Conservation (phyloP, 2,329 filamentous ascomycete genomes). For the Sarocladium oryzae region DNA sequence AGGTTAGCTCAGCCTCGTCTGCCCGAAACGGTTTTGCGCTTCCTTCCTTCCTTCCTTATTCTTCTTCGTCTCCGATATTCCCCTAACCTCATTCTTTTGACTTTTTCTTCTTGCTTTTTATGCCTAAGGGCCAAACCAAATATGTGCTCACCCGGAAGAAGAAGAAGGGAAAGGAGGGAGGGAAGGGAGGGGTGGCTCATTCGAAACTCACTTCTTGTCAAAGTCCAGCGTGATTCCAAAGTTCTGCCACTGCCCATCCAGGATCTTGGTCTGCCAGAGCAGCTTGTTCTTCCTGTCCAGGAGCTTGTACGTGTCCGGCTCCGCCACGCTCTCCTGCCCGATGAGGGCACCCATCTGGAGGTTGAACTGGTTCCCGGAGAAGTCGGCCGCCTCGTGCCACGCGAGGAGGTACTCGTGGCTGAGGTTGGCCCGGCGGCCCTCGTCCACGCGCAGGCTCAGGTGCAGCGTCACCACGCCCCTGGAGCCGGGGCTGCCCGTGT, state of each 20-base stretch:
- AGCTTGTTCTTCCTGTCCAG: neutral
- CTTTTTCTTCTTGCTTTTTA: too few relatives aligned
- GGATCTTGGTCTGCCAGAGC: constrained; percentile 30
- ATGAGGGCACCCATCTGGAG: constrained; percentile 51
- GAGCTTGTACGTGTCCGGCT: constrained; percentile 25
- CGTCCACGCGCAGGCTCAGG: constrained; percentile 51
- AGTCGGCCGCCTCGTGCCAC: constrained; percentile 41
- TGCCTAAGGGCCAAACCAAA: too few relatives aligned
- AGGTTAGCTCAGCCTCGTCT: neutral
- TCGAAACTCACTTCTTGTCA: constrained; percentile 39
- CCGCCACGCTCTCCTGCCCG: constrained; percentile 22
- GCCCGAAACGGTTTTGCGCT: too few relatives aligned
- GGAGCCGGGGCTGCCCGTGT: constrained; percentile 43
- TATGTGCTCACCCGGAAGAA: too few relatives aligned
- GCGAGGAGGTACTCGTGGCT: constrained; percentile 55
- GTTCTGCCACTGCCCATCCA: constrained; percentile 50
- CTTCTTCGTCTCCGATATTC: too few relatives aligned
- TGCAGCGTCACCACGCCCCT: constrained; percentile 56
- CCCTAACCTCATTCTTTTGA: too few relatives aligned
- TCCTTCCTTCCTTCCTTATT: too few relatives aligned
- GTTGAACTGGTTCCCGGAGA: constrained; percentile 44
- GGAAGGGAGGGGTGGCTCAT: neutral
- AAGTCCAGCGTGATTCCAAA: constrained; percentile 55
- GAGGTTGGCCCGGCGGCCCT: constrained; percentile 44
- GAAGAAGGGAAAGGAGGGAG: neutral